Percentiles rank a stretch among this genome's conserved stretches.
Evolutionary conservation across 768 basidiomycete genomes (phyloP).

Genomic region (Leccinum barrowsii): DNA sequence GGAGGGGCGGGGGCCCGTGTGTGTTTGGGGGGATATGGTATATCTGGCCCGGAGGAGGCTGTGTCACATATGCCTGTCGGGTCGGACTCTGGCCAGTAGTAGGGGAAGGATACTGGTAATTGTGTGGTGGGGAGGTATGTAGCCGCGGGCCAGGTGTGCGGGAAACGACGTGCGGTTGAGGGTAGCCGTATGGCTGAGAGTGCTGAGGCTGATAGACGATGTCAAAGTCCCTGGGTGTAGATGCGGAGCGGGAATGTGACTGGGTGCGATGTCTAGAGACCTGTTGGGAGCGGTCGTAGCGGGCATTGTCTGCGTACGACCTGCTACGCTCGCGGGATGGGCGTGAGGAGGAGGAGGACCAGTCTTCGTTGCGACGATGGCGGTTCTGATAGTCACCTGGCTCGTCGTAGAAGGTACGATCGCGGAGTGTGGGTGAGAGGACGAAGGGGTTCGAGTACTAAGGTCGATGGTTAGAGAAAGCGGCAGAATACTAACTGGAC

Average conservation of each 20-base stretch:
- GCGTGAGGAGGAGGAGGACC: too few species aligned
- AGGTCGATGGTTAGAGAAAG: conserved; percentile 23
- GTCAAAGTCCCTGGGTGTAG: conserved; percentile 15
- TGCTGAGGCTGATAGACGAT: conserved; percentile 13
- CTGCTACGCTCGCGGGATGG: conserved; percentile 9
- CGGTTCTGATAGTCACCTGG: too few species aligned
- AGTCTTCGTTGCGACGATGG: too few species aligned
- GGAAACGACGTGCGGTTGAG: conserved; percentile 12
- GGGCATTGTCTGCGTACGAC: conserved; percentile 22
- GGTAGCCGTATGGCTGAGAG: conserved; percentile 13
- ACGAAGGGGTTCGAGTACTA: too few species aligned
- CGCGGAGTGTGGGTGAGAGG: too few species aligned
- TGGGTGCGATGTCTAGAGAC: conserved; percentile 21
- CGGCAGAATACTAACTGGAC: not conserved
- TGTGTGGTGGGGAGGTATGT: conserved; percentile 18
- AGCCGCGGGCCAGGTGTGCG: conserved; percentile 17
- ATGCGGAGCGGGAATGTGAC: conserved; percentile 24
- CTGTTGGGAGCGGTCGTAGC: conserved; percentile 16
- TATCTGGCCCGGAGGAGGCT: conserved; percentile 30
- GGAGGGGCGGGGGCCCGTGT: conserved; percentile 11
- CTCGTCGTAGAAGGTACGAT: too few species aligned
- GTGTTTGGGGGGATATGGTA: conserved; percentile 14
- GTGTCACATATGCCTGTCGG: conserved; percentile 17
- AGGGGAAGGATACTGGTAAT: conserved; percentile 18
- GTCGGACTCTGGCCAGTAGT: conserved; percentile 9